Evolutionary conservation across 805 yeast genomes (phyloP), one percentile per base, ranked within the genome.

Genomic region (Lipomyces spencermartinsiae): DNA sequence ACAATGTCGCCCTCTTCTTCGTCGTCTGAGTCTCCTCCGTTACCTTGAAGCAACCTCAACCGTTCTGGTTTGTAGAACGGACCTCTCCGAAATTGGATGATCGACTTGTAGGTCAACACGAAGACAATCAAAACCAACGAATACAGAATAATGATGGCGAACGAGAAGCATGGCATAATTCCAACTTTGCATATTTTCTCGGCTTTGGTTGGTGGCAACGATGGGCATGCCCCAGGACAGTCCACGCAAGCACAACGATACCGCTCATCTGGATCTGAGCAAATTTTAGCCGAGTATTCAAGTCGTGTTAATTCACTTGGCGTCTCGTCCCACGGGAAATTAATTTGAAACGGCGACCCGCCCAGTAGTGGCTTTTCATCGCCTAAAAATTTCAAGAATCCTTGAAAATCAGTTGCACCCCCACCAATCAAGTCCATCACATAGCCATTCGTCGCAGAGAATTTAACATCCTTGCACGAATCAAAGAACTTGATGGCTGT

Each of bases 391-490:
- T 93, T 90, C 72, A 94, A 80, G 76, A 94, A 94, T 64, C 87
- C 86, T 39, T 81, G 73, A 77, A 86, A 91, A 73, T 88, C 86
- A 64, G 83, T 84, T 1, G 98, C 98, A 1, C 98, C 98, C n/a
- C 99, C 99, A 7, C 99, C 99, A 55, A 94, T 89, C 54, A 94
- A 83, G 76, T 94, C 98, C 98, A 94, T 93, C 9, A 97, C 98
- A 74, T 85, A 91, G 1, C 98, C 97, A 78, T 93, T 94, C 1
- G 98, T 93, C 7, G 97, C 97, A 2, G 94, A 87, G 77, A 95
- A 93, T 79, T 94, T 93, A 76, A 94, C 89, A 70, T 89, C 87
- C 73, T 90, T 90, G 80, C 99, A 94, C 1, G 97, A 91, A 65
- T 93, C 90, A 76, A 81, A 94, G 74, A 94, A 87, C 1, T 74